Conservation (phyloP, 768 basidiomycete genomes). For the Coprinellus micaceus region DNA sequence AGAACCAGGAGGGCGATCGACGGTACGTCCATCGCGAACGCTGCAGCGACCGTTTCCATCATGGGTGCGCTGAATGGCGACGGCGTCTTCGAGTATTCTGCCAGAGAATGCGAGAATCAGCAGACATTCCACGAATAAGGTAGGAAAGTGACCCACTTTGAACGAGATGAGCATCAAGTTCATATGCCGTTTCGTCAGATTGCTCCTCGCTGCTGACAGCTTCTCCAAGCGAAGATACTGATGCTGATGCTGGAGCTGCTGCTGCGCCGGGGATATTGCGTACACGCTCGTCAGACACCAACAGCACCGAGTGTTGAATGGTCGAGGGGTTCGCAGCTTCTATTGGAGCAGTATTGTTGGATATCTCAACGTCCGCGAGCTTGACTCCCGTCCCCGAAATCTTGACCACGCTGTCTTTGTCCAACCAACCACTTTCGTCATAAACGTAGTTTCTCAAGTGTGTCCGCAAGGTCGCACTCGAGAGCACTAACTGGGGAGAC, state of each 20-base stretch:
- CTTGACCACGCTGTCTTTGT: slow-evolving; percentile 38
- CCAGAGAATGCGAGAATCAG: neutral
- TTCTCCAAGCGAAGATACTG: slow-evolving; percentile 1
- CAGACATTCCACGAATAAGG: slow-evolving; percentile 7
- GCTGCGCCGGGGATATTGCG: slow-evolving; percentile 52
- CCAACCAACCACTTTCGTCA: slow-evolving; percentile 58
- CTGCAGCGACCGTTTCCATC: slow-evolving; percentile 66
- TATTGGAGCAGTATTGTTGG: slow-evolving; percentile 8
- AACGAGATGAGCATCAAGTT: slow-evolving; percentile 3
- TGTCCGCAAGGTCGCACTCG: slow-evolving; percentile 66
- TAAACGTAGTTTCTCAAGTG: slow-evolving; percentile 52
- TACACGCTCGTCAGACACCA: slow-evolving; percentile 55
- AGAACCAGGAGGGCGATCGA: slow-evolving; percentile 64
- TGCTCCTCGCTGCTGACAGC: slow-evolving; percentile 10
- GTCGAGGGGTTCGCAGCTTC: slow-evolving; percentile 7
- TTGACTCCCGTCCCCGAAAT: slow-evolving; percentile 20
- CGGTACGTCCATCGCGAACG: slow-evolving; percentile 73
- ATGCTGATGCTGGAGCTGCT: neutral
- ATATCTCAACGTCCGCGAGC: slow-evolving; percentile 10
- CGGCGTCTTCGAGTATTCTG: slow-evolving; percentile 43
- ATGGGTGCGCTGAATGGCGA: slow-evolving; percentile 53
- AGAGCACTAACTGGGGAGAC: slow-evolving; percentile 60
- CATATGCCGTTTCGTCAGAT: slow-evolving; percentile 2
- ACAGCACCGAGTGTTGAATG: slow-evolving; percentile 54
- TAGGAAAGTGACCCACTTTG: slow-evolving; percentile 11